Percentiles rank a stretch among this genome's conserved stretches.
Conservation (phyloP, 176 grass and related monocot species). For the Leersia perrieri region DNA sequence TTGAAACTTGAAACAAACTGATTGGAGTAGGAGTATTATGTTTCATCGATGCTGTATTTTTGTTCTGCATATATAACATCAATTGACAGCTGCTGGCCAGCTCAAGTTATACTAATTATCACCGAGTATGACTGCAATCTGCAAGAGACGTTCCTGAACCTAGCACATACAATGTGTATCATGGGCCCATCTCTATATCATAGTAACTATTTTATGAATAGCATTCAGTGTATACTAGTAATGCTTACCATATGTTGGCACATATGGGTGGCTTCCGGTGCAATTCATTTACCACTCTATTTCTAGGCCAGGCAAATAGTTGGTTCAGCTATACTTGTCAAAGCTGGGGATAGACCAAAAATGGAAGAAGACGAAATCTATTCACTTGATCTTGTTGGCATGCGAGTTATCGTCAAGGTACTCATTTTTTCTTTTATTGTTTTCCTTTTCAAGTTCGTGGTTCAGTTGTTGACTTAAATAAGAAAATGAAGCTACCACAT, state of each 20-base stretch:
- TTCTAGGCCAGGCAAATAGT: constrained; percentile 79
- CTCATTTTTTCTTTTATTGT: constrained; percentile 6
- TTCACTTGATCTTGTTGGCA: constrained; percentile 76
- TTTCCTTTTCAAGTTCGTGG: not conserved
- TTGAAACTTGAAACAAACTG: not conserved
- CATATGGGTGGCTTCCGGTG: constrained; percentile 9
- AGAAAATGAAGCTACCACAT: not conserved
- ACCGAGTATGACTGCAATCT: not conserved
- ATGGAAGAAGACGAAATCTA: constrained; percentile 81
- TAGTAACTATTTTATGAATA: not conserved
- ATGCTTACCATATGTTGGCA: not conserved
- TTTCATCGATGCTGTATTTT: not conserved
- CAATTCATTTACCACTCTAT: not conserved
- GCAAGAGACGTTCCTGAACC: not conserved
- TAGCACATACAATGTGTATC: not conserved
- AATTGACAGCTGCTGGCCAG: not conserved
- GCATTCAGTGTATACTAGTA: not conserved
- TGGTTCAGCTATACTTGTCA: constrained; percentile 77
- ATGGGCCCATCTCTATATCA: not conserved
- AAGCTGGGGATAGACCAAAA: constrained; percentile 61
- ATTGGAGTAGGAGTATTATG: too few species aligned
- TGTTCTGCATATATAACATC: not conserved
- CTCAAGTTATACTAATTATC: not conserved
- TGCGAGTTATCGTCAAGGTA: constrained; percentile 87
- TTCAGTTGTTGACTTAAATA: constrained; percentile 16